Conservation (phyloP, 192 early-diverging fungal genomes). For the Glomus cerebriforme region DNA sequence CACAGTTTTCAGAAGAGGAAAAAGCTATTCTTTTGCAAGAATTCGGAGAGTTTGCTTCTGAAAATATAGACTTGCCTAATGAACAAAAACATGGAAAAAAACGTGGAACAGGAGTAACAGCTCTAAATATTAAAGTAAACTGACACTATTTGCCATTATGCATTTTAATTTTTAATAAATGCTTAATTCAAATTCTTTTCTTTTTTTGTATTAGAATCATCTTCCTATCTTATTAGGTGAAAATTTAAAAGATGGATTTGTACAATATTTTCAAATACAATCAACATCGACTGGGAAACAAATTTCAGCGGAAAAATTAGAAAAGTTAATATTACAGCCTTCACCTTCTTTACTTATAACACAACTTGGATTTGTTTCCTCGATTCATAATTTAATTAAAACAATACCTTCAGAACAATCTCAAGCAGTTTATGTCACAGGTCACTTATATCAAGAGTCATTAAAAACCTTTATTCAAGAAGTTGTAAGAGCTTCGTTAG, state of each 20-base stretch:
- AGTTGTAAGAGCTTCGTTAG: neutral
- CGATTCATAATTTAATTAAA: conserved; percentile 17
- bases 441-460: neutral
- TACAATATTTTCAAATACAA: conserved; percentile 3
- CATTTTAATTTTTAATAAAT: neutral
- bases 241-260: conserved; percentile 5
- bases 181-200: neutral
- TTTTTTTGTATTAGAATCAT: conserved; percentile 5
- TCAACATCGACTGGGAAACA: neutral
- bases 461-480: conserved; percentile 13
- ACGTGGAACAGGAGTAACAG: neutral
- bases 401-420: neutral
- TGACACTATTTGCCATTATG: neutral
- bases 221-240: neutral
- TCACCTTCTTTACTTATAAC: neutral
- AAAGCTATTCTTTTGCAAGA: neutral
- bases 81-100: neutral
- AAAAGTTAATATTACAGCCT: neutral
- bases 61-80: neutral
- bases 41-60: neutral
- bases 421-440: neutral
- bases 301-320: neutral
- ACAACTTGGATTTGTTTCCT: conserved; percentile 7
- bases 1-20: conserved; percentile 17
- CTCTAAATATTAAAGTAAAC: neutral